These are phyloP conservation scores for Mycena albidolilacea DNA, from an alignment of 768 basidiomycete genomes.

Conservation along the genomic window DNA sequence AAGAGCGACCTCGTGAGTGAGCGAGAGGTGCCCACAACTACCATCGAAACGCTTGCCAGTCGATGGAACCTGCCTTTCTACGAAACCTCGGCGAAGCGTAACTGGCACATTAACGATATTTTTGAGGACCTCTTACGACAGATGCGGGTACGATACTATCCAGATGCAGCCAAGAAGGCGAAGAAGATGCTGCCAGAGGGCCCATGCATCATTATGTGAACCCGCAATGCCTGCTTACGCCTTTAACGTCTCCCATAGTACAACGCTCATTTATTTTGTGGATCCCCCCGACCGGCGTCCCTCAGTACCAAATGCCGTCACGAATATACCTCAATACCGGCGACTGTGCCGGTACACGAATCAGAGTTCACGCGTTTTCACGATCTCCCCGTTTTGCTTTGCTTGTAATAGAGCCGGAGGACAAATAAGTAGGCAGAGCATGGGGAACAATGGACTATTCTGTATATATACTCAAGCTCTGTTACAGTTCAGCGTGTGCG, in stretches of 20 bases:
- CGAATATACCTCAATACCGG: conserved; percentile 38
- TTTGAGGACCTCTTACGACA: conserved; percentile 84
- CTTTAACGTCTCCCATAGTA: conserved; percentile 23
- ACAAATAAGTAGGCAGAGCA: conserved; percentile 39
- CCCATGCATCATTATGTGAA: conserved; percentile 62
- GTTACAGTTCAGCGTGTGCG: conserved; percentile 12
- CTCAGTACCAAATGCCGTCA: conserved; percentile 38
- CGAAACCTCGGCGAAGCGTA: conserved; percentile 90
- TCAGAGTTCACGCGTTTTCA: conserved; percentile 31
- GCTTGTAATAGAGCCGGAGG: conserved; percentile 25
- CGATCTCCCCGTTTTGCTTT: not conserved
- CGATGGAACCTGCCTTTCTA: conserved; percentile 83
- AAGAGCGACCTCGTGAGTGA: conserved; percentile 87
- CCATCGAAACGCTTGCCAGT: conserved; percentile 75
- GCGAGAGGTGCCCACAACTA: conserved; percentile 80
- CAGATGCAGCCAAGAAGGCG: conserved; percentile 56
- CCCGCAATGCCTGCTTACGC: conserved; percentile 24
- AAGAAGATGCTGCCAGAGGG: conserved; percentile 45
- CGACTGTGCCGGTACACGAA: conserved; percentile 31
- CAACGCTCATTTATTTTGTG: not conserved
- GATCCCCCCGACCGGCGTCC: not conserved
- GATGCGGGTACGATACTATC: conserved; percentile 78
- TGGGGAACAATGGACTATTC: conserved; percentile 37
- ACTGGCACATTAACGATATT: conserved; percentile 87
- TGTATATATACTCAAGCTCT: conserved; percentile 41